Evolutionary conservation across 2,329 filamentous ascomycete genomes (phyloP).

Genomic region (Talaromyces sp.): DNA sequence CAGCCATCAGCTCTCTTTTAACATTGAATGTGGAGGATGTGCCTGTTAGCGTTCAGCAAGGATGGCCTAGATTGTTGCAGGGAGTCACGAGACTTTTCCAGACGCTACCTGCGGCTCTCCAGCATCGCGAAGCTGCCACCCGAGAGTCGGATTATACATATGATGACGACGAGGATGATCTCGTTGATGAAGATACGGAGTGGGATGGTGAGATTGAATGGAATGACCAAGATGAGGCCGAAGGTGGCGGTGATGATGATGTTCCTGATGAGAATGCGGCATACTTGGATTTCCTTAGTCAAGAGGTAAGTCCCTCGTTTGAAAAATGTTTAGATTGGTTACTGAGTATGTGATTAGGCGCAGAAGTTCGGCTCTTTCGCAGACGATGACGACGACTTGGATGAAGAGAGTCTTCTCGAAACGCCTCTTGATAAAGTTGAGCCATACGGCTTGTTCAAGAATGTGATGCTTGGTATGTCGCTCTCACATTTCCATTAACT

Average conservation of each 20-base stretch:
- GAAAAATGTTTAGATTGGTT: too few relatives aligned
- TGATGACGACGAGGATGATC: slow-evolving; percentile 64
- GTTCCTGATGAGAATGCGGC: slow-evolving; percentile 85
- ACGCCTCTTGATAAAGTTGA: slow-evolving; percentile 93
- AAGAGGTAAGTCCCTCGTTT: slow-evolving; percentile 56
- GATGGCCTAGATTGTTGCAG: slow-evolving; percentile 86
- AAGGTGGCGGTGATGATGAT: slow-evolving; percentile 56
- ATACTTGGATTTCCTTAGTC: slow-evolving; percentile 92
- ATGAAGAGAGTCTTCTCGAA: slow-evolving; percentile 88
- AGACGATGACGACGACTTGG: slow-evolving; percentile 78
- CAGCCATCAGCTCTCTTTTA: slow-evolving; percentile 81
- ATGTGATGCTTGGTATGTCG: slow-evolving; percentile 71
- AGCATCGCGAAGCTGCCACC: slow-evolving; percentile 87
- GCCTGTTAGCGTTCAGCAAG: slow-evolving; percentile 85
- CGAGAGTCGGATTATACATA: slow-evolving; percentile 78
- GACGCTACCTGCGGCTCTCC: slow-evolving; percentile 78
- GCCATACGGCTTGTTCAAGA: slow-evolving; percentile 84
- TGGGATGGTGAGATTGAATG: slow-evolving; percentile 73
- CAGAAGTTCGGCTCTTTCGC: slow-evolving; percentile 72
- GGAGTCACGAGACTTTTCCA: slow-evolving; percentile 90
- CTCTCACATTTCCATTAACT: background rate
- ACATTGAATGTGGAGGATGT: slow-evolving; percentile 75
- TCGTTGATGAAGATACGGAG: slow-evolving; percentile 73
- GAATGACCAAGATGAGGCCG: slow-evolving; percentile 60
- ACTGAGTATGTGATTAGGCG: slow-evolving; percentile 49